Evolutionary conservation across 441 rosid genomes (phyloP), one percentile per base, ranked within the genome.

Genomic region (Corymbia citriodora): DNA sequence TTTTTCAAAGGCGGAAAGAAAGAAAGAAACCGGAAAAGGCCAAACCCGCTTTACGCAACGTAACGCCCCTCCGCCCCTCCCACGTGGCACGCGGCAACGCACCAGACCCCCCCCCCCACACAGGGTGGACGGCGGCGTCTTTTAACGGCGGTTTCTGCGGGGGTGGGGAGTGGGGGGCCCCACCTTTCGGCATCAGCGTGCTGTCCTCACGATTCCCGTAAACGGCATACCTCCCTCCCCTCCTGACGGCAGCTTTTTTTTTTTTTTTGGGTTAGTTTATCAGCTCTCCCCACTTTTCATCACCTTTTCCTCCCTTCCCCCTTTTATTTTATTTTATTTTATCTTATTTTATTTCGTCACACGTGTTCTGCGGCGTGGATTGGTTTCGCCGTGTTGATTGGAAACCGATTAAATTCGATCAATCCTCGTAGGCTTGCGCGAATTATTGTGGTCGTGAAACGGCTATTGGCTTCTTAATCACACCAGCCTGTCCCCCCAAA

Each of bases 141-240:
- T 90, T 91, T 89, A 92, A 93, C 93, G 90, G 94, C 93, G 93
- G 91, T 92, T 91, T 88, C 87, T 86, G 92, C 93, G 94, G 94
- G 48, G 88, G 90, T 10, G 65, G 29, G 65, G 65, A 40, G 45
- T 40, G 45, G 89, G 90, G 70, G 72, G 36, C 33, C 72, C 72
- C 70, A 14, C 33, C 14, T 59, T 59, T 59, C 65, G 14, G 65
- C 65, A 59, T 59, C 85, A 89, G 92, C 91, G 90, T 90, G 91
- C 31, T 89, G 91, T 91, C 88, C 89, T 88, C 61, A 36, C 89
- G 89, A 79, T 92, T 89, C 89, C 82, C 88, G 89, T 40, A 90
- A 92, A 90, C 93, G 88, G 89, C 87, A 91, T 40, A 36, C 15
- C 72, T 17, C 17, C 40, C 36, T 1, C 29, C 16, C 9, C 5